Conservation (phyloP, 2,329 filamentous ascomycete genomes). For the Curvularia hawaiiensis region DNA sequence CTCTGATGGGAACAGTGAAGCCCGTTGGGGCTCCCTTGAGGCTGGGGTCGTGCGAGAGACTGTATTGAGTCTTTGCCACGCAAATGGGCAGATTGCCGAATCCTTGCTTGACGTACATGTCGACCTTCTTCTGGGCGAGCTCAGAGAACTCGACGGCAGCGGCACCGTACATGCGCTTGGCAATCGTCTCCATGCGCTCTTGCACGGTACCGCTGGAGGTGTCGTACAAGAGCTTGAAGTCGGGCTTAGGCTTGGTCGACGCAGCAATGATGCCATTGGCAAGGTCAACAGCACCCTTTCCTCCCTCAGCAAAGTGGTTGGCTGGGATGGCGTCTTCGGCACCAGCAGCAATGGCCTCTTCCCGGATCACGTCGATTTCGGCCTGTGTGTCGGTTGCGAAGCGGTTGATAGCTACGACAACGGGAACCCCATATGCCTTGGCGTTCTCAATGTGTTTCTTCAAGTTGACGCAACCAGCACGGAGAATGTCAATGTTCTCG, state of each 20-base stretch:
- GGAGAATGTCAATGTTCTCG: conserved; percentile 91
- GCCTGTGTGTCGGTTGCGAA: conserved; percentile 93
- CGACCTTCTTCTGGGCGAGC: conserved; percentile 93
- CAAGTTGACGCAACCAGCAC: conserved; percentile 89
- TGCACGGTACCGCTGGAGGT: conserved; percentile 74
- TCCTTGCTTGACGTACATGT: conserved; percentile 90
- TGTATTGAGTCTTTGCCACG: conserved; percentile 98
- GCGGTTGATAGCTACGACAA: conserved; percentile 96
- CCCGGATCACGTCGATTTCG: conserved; percentile 85
- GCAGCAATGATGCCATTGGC: conserved; percentile 86
- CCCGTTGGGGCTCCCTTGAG: conserved; percentile 94
- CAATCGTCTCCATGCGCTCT: conserved; percentile 89
- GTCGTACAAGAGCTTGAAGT: conserved; percentile 86
- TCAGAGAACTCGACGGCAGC: conserved; percentile 89
- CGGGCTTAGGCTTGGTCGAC: conserved; percentile 72
- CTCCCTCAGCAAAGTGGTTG: conserved; percentile 97
- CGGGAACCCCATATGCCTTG: conserved; percentile 84
- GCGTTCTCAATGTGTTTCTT: conserved; percentile 95
- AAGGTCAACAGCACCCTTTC: conserved; percentile 85
- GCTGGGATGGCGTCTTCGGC: conserved; percentile 92
- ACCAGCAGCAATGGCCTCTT: conserved; percentile 89
- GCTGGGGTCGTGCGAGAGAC: conserved; percentile 86
- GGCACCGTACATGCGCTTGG: conserved; percentile 93
- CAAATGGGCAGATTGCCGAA: conserved; percentile 94
- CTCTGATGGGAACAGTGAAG: conserved; percentile 92